phyloP scores from a whole-genome alignment of 306 rosid species.

The Quillaja saponaria region DNA sequence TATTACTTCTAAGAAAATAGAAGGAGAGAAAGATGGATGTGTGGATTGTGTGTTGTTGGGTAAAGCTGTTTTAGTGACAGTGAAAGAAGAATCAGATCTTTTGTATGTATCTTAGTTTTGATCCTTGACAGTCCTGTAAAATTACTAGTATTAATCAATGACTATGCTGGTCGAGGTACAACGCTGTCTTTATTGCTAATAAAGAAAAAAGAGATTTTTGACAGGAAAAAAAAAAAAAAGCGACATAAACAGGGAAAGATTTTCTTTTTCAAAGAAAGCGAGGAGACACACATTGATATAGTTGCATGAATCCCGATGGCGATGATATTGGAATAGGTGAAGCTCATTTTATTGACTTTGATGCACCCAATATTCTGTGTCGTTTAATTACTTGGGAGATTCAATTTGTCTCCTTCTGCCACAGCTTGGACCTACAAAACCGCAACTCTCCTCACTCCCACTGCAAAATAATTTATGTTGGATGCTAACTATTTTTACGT shows the following conservation, averaged over 20 bases:
- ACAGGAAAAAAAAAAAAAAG: neutral
- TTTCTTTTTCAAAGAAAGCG: too few relatives aligned
- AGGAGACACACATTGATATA: too few relatives aligned
- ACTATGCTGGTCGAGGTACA: neutral
- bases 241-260: constrained; percentile 15
- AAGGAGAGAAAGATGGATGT: neutral
- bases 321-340: constrained; percentile 42
- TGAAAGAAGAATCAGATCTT: constrained; percentile 44
- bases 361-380: constrained; percentile 28
- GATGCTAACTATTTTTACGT: too few relatives aligned
- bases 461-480: too few relatives aligned
- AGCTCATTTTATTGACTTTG: constrained; percentile 35
- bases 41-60: constrained; percentile 24
- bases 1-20: constrained; percentile 13
- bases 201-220: too few relatives aligned
- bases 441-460: constrained; percentile 13
- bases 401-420: constrained; percentile 50
- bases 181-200: too few relatives aligned
- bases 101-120: constrained; percentile 25
- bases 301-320: too few relatives aligned
- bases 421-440: constrained; percentile 31
- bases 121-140: too few relatives aligned
- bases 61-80: constrained; percentile 50
- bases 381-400: constrained; percentile 16
- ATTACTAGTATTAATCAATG: too few relatives aligned